phyloP scores from a whole-genome alignment of 352 stramenopile genomes.

The Globisporangium mamillatum region DNA sequence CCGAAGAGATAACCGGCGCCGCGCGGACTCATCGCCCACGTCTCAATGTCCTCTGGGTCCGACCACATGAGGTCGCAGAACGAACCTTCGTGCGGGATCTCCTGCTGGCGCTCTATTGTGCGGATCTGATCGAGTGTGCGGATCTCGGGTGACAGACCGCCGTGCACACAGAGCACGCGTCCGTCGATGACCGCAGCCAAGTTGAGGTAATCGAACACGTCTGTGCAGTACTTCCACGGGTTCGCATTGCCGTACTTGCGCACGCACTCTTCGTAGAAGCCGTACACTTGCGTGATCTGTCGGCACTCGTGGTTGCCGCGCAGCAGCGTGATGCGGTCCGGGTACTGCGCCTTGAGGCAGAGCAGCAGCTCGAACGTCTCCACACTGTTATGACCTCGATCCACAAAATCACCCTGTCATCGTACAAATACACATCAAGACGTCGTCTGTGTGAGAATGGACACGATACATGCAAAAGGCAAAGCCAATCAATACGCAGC shows the following conservation, averaged over 20 bases:
- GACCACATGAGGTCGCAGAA: slow-evolving; percentile 99
- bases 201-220: slow-evolving; percentile 97
- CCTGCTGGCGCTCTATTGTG: slow-evolving; percentile 95
- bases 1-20: slow-evolving; percentile 88
- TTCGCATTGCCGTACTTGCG: slow-evolving; percentile 96
- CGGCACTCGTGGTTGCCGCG: slow-evolving; percentile 90
- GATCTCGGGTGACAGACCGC: slow-evolving; percentile 94
- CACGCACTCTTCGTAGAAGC: slow-evolving; percentile 97
- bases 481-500: not conserved
- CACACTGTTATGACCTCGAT: slow-evolving; percentile 88
- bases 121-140: slow-evolving; percentile 94
- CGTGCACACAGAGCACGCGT: slow-evolving; percentile 92
- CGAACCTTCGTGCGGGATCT: slow-evolving; percentile 94
- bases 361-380: slow-evolving; percentile 89
- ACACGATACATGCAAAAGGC: not conserved
- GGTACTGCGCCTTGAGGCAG: slow-evolving; percentile 85
- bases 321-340: slow-evolving; percentile 86
- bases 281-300: slow-evolving; percentile 97
- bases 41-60: slow-evolving; percentile 94
- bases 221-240: slow-evolving; percentile 95
- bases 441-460: not conserved
- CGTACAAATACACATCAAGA: slow-evolving; percentile 13
- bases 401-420: slow-evolving; percentile 84
- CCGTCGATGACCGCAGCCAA: slow-evolving; percentile 94
- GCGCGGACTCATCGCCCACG: slow-evolving; percentile 87